A percentile compares a stretch with the other conserved stretches of the same genome.
Conservation (phyloP, 23 red algal species). For the Gracilaria vermiculophylla region DNA sequence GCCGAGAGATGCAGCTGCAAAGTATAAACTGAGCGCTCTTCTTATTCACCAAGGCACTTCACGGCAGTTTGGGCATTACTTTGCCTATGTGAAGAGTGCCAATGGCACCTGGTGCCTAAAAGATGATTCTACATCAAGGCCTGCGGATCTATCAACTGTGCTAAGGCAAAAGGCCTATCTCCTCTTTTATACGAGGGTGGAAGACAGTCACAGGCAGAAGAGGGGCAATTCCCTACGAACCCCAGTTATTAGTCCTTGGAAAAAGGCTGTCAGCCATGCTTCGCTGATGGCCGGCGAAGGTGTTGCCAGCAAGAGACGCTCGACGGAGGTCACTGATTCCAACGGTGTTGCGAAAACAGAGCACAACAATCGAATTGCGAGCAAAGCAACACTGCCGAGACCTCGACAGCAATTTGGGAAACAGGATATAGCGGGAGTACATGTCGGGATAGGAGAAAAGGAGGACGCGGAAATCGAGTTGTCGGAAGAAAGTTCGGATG, state of each 20-base stretch:
- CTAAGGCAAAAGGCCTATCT: constrained; percentile 82
- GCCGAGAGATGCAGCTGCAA: constrained; percentile 10
- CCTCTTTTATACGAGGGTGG: constrained; percentile 78
- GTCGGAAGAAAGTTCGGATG: constrained; percentile 17
- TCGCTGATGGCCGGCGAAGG: not conserved
- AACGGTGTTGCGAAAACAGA: not conserved
- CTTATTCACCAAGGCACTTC: constrained; percentile 68
- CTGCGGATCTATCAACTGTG: constrained; percentile 34
- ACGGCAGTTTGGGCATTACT: constrained; percentile 56
- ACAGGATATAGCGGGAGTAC: too few species aligned
- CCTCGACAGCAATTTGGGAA: too few species aligned
- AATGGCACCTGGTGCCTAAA: constrained; percentile 81
- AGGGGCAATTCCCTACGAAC: not conserved
- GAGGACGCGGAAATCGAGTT: not conserved
- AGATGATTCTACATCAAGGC: constrained; percentile 63
- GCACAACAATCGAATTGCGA: not conserved
- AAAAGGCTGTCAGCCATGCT: too few species aligned
- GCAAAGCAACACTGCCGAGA: not conserved
- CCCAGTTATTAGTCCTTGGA: not conserved
- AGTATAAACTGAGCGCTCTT: constrained; percentile 53
- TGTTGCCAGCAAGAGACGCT: not conserved
- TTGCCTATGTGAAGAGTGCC: constrained; percentile 39
- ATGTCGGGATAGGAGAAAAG: not conserved
- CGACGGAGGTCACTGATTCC: not conserved
- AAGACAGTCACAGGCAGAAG: not conserved